A percentile compares a stretch with the other conserved stretches of the same genome.
Evolutionary conservation across 345 rosid genomes (phyloP).

Genomic region (Camelina sativa): DNA sequence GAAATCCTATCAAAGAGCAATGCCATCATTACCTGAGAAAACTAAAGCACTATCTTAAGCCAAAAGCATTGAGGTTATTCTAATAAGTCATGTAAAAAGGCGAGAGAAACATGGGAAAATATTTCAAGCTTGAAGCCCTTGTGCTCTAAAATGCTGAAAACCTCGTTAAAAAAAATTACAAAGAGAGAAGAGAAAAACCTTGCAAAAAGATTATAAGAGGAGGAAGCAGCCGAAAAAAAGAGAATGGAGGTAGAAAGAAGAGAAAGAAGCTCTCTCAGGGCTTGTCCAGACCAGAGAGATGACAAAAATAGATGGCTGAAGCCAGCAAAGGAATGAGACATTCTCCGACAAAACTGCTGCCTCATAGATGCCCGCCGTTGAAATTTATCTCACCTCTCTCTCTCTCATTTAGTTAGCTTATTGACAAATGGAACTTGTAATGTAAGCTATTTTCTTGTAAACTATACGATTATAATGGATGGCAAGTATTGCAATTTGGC

Average conservation of each 20-base stretch:
- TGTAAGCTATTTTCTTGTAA: not conserved
- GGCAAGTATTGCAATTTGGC: constrained; percentile 15
- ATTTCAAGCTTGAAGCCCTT: constrained; percentile 13
- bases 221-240: not conserved
- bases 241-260: constrained; percentile 31
- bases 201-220: constrained; percentile 6
- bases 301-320: constrained; percentile 21
- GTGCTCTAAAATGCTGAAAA: constrained; percentile 1
- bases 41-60: not conserved
- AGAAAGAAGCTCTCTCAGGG: constrained; percentile 26
- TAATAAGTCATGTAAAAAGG: not conserved
- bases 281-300: constrained; percentile 17
- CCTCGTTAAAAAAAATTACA: not conserved
- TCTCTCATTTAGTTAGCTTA: constrained; percentile 29
- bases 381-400: constrained; percentile 6
- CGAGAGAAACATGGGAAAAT: not conserved
- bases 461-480: not conserved
- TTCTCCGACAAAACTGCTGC: constrained; percentile 40
- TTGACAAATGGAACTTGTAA: not conserved
- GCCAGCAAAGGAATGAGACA: constrained; percentile 25
- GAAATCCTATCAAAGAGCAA: constrained; percentile 16
- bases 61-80: not conserved
- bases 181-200: constrained; percentile 20
- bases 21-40: constrained; percentile 22
- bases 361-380: constrained; percentile 24